These are phyloP conservation scores for Eucalyptus leucophloia DNA, from an alignment of 345 rosid species.

Conservation along the genomic window DNA sequence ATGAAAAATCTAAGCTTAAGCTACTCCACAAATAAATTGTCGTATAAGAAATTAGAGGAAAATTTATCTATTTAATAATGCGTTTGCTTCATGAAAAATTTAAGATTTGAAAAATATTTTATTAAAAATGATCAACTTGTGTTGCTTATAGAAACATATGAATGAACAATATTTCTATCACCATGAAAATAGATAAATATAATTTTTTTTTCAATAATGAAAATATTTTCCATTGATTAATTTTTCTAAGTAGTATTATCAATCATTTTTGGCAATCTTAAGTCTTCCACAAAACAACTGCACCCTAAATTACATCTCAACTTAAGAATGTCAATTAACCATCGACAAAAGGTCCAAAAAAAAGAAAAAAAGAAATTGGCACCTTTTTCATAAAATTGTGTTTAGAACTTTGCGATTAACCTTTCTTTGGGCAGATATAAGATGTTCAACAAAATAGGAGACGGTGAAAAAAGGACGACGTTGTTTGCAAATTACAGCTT, in stretches of 20 bases:
- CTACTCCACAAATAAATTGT: background rate
- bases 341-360: background rate
- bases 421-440: background rate
- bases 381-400: background rate
- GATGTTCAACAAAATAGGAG: background rate
- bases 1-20: background rate
- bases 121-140: fast-evolving
- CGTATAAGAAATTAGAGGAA: background rate
- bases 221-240: fast-evolving
- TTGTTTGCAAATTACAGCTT: background rate
- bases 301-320: background rate
- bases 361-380: background rate
- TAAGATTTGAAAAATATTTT: no score
- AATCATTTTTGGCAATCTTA: no score
- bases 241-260: no score
- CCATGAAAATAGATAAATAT: fast-evolving
- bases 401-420: background rate
- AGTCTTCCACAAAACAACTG: background rate
- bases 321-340: background rate
- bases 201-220: no score
- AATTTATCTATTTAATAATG: background rate
- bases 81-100: fast-evolving
- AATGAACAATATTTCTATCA: background rate
- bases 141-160: no score
- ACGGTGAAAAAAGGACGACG: background rate